Evolutionary conservation across 495 filamentous ascomycete species (phyloP), one percentile per base, ranked within the genome.

Genomic region (Lentithecium fluviatile): DNA sequence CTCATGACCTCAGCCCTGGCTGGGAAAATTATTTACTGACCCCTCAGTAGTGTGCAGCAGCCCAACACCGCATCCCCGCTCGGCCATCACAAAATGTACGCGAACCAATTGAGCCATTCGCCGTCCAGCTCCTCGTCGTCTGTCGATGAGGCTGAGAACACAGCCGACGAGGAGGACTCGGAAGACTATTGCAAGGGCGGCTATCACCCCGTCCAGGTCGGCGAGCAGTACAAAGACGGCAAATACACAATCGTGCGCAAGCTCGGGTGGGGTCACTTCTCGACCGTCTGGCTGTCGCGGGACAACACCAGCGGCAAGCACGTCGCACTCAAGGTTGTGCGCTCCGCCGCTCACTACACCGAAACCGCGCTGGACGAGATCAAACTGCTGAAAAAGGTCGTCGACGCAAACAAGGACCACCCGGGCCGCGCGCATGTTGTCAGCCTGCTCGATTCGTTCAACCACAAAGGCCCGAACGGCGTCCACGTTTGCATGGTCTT

Each of bases 161-260:
- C 94, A 5, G 95, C 94, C 49, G 94, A 98, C 67, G 94, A 98
- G 76, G 94, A 98, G 75, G 95, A 97, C 70, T 96, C 91, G 26
- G 94, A 98, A 72, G 94, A 98, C 72, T 98, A 98, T 77, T 97
- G 93, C 80, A 97, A 97, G 75, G 94, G 94, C 62, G 94, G 94
- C 36, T 98, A 98, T 71, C 94, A 98, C 69, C 94, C 94, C 0
- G 95, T 97, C 25, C 80, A 80, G 52, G 87, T 97, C 48, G 94
- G 94, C 53, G 94, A 98, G 76, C 87, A 89, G 65, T 98, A 97
- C 82, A 98, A 98, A 70, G 89, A 97, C 71, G 94, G 91, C 56
- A 91, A 90, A 72, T 98, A 98, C 76, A 91, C 92, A 5, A 85
- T 98, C 40, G 90, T 97, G 70, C 88, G 94, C 73, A 98, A 98